Evolutionary conservation across 768 basidiomycete species (phyloP), one percentile per base, ranked within the genome.

Genomic region (Lactarius sanguifluus): DNA sequence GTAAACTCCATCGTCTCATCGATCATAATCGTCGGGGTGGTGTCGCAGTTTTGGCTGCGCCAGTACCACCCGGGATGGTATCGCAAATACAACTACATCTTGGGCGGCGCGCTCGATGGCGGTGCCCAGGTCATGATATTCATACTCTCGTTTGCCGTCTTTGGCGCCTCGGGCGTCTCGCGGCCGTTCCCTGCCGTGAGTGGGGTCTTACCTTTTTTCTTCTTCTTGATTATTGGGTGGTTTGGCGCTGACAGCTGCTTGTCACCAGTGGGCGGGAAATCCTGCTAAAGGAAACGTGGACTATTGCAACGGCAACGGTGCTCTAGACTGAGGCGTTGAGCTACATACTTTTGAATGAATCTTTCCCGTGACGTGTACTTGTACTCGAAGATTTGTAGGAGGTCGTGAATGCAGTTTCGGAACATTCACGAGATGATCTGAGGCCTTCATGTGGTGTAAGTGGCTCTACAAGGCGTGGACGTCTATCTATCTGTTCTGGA

Each of bases 101-200:
- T 89, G 4, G 86, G 86, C 32, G 89, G 86, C 52, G 88, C 84
- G 12, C 76, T 87, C 41, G 86, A 87, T 71, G 86, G 86, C 32
- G 86, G 87, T 10, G 83, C 85, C 18, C 86, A 88, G 73, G 80
- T 86, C 58, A 86, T 87, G 84, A 80, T 85, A 28, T 86, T 87
- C 71, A 78, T 88, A 43, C 77, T 86, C 5, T 85, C 86, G 0
- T 88, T 88, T 73, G 85, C 86, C 2, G 85, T 87, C 28, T 86
- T 85, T 69, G 87, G 87, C 20, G 86, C 84, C n/a, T 81, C 82
- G 0, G 86, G 85, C 12, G 71, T 72, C 13, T 71, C 76, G 57
- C 76, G 77, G 61, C 82, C 81, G 5, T 86, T 86, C 80, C 85
- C 86, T 9, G 59, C 71, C 36, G 57, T 65, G 61, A 32, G 65